Conservation (phyloP, 441 rosid genomes). For the Euphorbia celastroides region DNA sequence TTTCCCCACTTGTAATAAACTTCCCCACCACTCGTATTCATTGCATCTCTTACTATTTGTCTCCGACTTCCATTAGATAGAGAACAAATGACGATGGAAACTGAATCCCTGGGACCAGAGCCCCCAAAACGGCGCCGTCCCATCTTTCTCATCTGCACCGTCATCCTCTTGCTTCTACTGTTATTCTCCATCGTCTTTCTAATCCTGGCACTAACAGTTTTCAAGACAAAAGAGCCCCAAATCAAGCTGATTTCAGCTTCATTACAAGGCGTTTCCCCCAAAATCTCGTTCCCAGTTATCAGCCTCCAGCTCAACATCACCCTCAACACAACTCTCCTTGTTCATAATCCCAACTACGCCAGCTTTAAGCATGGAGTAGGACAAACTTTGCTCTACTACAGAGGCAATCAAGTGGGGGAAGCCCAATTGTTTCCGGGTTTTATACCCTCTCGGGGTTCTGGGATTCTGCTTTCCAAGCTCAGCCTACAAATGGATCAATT, state of each 20-base stretch:
- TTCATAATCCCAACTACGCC: slow-evolving; percentile 49
- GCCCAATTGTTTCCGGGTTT: slow-evolving; percentile 40
- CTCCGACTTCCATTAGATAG: background rate
- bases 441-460: slow-evolving; percentile 40
- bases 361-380: slow-evolving; percentile 49
- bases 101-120: background rate
- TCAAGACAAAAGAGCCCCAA: slow-evolving; percentile 45
- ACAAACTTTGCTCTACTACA: slow-evolving; percentile 31
- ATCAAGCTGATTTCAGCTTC: slow-evolving; percentile 37
- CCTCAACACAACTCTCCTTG: slow-evolving; percentile 35
- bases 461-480: slow-evolving; percentile 30
- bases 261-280: slow-evolving; percentile 43
- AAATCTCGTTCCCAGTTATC: slow-evolving; percentile 30
- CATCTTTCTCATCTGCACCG: slow-evolving; percentile 14
- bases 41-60: too few relatives aligned
- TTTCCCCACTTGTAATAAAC: background rate
- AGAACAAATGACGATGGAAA: slow-evolving; percentile 18
- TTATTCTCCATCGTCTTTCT: slow-evolving; percentile 25
- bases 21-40: background rate
- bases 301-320: slow-evolving; percentile 44
- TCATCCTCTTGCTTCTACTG: slow-evolving; percentile 19
- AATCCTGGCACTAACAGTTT: slow-evolving; percentile 42
- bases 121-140: slow-evolving; percentile 1
- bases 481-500: slow-evolving; percentile 39
- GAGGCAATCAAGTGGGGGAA: slow-evolving; percentile 40